These are phyloP conservation scores for Aspergillus alliaceus DNA, from an alignment of 2,329 filamentous ascomycete genomes.

Conservation along the genomic window DNA sequence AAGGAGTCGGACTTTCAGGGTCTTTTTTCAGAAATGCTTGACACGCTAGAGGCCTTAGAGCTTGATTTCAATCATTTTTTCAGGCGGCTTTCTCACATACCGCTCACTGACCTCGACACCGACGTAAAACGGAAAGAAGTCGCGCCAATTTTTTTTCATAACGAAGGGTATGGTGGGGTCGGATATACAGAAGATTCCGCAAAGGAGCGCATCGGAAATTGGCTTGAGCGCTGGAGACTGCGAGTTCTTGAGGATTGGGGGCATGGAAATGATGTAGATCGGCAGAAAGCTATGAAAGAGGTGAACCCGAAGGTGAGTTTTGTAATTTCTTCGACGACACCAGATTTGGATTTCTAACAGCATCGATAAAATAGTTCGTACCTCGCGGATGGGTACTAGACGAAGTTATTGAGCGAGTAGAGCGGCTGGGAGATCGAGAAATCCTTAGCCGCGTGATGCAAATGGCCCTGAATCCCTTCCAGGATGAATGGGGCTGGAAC, in stretches of 20 bases:
- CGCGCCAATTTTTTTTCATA: constrained; percentile 76
- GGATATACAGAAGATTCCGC: constrained; percentile 64
- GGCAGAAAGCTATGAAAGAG: constrained; percentile 72
- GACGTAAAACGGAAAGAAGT: constrained; percentile 63
- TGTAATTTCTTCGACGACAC: neutral
- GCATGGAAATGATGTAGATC: constrained; percentile 59
- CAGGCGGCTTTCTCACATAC: constrained; percentile 69
- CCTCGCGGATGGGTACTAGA: constrained; percentile 90
- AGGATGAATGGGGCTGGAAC: constrained; percentile 65
- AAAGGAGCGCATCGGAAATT: constrained; percentile 67
- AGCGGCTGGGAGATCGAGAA: constrained; percentile 77
- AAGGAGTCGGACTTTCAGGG: constrained; percentile 75
- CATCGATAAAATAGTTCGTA: constrained; percentile 59
- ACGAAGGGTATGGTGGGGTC: constrained; percentile 63
- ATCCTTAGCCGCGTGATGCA: constrained; percentile 77
- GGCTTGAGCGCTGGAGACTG: constrained; percentile 76
- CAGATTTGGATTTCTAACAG: neutral
- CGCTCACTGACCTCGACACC: constrained; percentile 62
- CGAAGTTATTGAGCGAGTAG: constrained; percentile 85
- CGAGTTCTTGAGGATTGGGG: constrained; percentile 77
- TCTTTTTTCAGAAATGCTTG: constrained; percentile 78
- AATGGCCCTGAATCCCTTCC: constrained; percentile 80
- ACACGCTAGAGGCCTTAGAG: constrained; percentile 76
- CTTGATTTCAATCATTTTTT: constrained; percentile 96
- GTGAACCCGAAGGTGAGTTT: constrained; percentile 74